Base-by-base conservation (phyloP, 1,284 basidiomycete species). In the Gomphus bonarii region DNA sequence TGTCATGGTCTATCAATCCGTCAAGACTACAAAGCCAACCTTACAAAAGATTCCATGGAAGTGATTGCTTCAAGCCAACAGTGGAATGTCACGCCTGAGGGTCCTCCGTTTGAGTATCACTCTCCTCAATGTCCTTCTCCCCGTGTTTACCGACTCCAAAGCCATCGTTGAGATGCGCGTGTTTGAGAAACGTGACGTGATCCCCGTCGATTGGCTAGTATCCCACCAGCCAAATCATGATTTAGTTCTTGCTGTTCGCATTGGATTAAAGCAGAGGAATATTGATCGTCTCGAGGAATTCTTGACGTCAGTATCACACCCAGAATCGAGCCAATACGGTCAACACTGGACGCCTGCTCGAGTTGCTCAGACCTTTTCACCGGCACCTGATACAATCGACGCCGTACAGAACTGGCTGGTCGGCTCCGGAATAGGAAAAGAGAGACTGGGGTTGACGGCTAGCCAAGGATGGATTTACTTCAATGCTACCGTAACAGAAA, bases 391-490 rank as follows among this genome's bases (percentile, higher is more conserved):
- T 52, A 70, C 74, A 2, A 67, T 77, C 44, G 62, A 66, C 25
- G 65, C 70, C 10, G 77, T 80, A n/a, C 66, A 65, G 30, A 61
- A 65, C 5, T 79, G 77, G 76, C 67, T 79, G 14, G 51, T 60
- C 3, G 65, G 64, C 18, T 65, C 62, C 50, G 76, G 76, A 11
- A 63, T 77, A 36, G 59, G 61, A 4, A 50, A 59, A 3, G 61
- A 68, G 0, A 65, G 72, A 28, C 60, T 76, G 35, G 65, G 60
- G 16, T 58, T 76, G 3, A 67, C 70, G 31, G 59, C 61, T 7
- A 68, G 67, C 20, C 69, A 68, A 50, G 68, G 65, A 11, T 80
- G 78, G 77, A 61, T 80, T 7, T 65, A 71, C 36, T 66, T 77
- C 30, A 72, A 77, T 57, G 69, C 72, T 7, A 73, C 72, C 3